A percentile compares a stretch with the other conserved stretches of the same genome.
Evolutionary conservation across 345 rosid genomes (phyloP).

Genomic region (Sisymbrium irio): DNA sequence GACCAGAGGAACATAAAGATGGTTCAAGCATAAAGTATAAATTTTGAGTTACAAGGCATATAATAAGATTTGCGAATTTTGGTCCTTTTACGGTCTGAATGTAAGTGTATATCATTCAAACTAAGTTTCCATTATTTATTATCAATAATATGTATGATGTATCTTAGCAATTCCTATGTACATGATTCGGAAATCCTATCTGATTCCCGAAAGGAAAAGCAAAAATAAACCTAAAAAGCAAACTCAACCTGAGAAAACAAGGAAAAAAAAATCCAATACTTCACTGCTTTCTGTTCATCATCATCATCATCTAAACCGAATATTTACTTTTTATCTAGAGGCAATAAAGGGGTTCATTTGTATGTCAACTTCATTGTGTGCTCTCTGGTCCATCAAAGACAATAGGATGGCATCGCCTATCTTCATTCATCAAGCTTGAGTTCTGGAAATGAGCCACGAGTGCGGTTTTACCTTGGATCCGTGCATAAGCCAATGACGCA

Average conservation of each 20-base stretch:
- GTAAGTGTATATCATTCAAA: neutral
- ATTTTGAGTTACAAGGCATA: slow-evolving; percentile 7
- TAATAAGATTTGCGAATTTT: neutral
- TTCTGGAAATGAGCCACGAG: slow-evolving; percentile 74
- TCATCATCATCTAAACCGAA: neutral
- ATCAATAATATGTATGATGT: slow-evolving; percentile 6
- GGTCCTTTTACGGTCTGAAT: neutral
- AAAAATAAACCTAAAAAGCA: neutral
- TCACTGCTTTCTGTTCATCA: neutral
- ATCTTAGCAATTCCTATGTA: neutral
- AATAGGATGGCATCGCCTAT: slow-evolving; percentile 72
- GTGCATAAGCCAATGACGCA: slow-evolving; percentile 76
- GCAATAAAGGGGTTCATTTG: neutral
- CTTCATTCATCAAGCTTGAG: slow-evolving; percentile 82
- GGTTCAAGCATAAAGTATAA: slow-evolving; percentile 20
- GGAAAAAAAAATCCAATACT: neutral
- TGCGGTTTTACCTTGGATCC: slow-evolving; percentile 72
- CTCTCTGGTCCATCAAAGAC: slow-evolving; percentile 46
- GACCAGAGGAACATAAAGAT: slow-evolving; percentile 15
- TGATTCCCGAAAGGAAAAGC: neutral
- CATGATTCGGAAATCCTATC: neutral
- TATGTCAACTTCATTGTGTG: slow-evolving; percentile 11
- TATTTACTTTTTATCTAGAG: slow-evolving; percentile 19
- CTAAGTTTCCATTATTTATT: slow-evolving; percentile 2
- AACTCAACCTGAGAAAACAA: slow-evolving; percentile 1